Conservation (phyloP, 2,329 filamentous ascomycete genomes). For the Alternaria gansuensis region DNA sequence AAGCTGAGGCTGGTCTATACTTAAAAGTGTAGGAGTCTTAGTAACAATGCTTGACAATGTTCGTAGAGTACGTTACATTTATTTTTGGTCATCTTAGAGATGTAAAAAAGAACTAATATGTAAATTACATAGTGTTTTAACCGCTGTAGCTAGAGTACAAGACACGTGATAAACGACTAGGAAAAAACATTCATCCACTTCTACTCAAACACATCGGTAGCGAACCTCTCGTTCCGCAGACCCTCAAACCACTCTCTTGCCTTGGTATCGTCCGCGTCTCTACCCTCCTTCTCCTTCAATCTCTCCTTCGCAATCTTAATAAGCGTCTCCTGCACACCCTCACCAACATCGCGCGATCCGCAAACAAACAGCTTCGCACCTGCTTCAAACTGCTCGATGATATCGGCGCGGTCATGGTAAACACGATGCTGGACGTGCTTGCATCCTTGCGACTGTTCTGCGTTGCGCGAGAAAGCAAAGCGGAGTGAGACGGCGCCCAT, state of each 20-base stretch:
- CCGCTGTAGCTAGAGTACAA: no score
- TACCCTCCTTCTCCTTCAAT: slow-evolving; percentile 52
- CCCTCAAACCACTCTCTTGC: slow-evolving; percentile 58
- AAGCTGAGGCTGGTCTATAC: no score
- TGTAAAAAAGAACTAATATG: no score
- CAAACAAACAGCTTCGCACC: slow-evolving; percentile 71
- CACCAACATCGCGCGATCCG: slow-evolving; percentile 62
- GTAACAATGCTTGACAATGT: no score
- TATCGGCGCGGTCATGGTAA: slow-evolving; percentile 58
- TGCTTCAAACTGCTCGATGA: slow-evolving; percentile 57
- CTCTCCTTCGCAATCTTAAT: slow-evolving; percentile 57
- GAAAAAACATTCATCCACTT: not conserved
- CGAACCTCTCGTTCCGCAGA: slow-evolving; percentile 55
- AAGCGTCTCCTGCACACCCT: slow-evolving; percentile 55
- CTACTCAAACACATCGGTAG: slow-evolving; percentile 18
- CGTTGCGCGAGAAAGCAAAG: slow-evolving; percentile 65
- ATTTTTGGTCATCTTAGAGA: no score
- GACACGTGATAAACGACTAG: no score
- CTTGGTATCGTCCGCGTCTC: slow-evolving; percentile 51
- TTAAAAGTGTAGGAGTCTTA: no score
- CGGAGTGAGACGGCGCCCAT: slow-evolving; percentile 69
- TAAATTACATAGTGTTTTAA: no score
- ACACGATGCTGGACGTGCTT: slow-evolving; percentile 64
- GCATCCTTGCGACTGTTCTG: slow-evolving; percentile 57
- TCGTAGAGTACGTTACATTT: no score